These are phyloP conservation scores for Prunella vulgaris DNA, from an alignment of 257 asterid species.

Conservation along the genomic window DNA sequence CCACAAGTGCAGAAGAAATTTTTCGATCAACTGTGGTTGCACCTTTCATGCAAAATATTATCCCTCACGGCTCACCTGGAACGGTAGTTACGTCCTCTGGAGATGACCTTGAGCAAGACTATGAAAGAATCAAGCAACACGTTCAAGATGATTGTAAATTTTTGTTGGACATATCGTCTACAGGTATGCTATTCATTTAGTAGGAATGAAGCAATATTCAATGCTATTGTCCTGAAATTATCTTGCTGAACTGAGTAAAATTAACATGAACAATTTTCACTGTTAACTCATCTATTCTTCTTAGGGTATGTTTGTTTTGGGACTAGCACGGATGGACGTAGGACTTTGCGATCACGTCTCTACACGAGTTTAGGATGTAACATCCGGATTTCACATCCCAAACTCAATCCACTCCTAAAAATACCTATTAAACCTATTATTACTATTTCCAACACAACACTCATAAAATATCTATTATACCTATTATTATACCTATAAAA, in stretches of 20 bases:
- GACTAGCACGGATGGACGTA: too few species aligned
- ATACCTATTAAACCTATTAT: too few species aligned
- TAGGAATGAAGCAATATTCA: not conserved
- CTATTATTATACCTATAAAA: too few species aligned
- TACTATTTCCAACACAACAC: too few species aligned
- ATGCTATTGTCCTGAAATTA: constrained; percentile 18
- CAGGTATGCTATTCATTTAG: constrained; percentile 41
- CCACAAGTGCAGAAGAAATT: constrained; percentile 83
- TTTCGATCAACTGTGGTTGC: constrained; percentile 68
- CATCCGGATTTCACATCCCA: too few species aligned
- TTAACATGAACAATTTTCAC: constrained; percentile 3
- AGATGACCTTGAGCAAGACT: constrained; percentile 82
- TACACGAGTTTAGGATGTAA: too few species aligned
- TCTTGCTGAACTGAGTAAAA: constrained; percentile 11
- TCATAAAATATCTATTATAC: too few species aligned
- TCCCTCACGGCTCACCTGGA: constrained; percentile 41
- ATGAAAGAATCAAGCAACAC: constrained; percentile 54
- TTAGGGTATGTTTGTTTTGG: too few species aligned
- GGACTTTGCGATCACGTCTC: too few species aligned
- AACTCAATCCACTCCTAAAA: too few species aligned
- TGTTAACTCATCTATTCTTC: constrained; percentile 1
- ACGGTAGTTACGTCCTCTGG: constrained; percentile 48
- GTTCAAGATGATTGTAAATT: constrained; percentile 77
- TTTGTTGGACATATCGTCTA: constrained; percentile 77
- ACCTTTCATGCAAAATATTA: constrained; percentile 57